Evolutionary conservation across 352 stramenopile genomes (phyloP), one percentile per base, ranked within the genome.

Genomic region (Phytophthora pseudosyringae): DNA sequence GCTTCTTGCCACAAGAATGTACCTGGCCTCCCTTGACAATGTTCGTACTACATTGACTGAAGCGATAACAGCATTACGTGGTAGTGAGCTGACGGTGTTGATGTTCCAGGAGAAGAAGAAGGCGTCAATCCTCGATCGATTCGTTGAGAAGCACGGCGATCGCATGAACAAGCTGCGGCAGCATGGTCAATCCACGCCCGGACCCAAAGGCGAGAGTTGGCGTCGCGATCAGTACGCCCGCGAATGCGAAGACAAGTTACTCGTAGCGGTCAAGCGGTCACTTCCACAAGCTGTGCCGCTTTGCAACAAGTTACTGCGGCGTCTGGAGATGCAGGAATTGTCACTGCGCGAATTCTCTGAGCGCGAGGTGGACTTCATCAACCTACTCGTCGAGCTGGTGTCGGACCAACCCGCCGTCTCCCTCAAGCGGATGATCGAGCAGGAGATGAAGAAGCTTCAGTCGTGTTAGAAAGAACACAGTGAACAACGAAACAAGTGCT

Each of bases 361-460:
- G 49, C 80, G 83, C 3, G 82, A 95, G 60, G 75, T 90, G 5
- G 87, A 95, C 61, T 90, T 92, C 15, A 93, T 93, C 69, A 83
- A 91, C 40, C 56, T 95, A 40, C 68, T 95, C 1, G 80, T 93
- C 1, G 83, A 91, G 29, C 71, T 95, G 0, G 85, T 86, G 26
- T 92, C 81, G 5, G 84, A 95, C 53, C 81, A 92, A 57, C 83
- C 84, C 3, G 75, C 76, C 0, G 43, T 79, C 21, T 80, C 77
- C 1, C 69, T 93, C 25, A 86, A 89, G 67, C 58, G 70, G 21
- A 91, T 91, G 83, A 92, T 92, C 28, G 69, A 88, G 12, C 50
- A 85, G 6, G 83, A 90, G 31, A 88, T 92, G 74, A 64, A 69
- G 4, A 91, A 89, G 39, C 77, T 93, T 26, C 48, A 69, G 44